Base-by-base conservation (phyloP, 108 stramenopile genomes). In the Cyclotella kingstonii region DNA sequence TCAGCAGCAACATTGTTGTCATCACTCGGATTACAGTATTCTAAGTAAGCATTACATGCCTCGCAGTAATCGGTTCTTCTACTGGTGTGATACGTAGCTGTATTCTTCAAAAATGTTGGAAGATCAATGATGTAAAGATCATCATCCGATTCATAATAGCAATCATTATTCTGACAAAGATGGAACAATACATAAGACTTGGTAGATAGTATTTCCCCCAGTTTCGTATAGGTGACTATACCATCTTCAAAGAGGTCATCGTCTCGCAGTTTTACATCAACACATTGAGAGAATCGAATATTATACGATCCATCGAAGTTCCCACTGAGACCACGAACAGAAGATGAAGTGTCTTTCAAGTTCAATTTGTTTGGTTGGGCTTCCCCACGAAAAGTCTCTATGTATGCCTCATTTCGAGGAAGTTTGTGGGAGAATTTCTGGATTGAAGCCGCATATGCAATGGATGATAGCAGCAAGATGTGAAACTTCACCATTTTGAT, bases 141-240 rank as follows among this genome's bases (percentile, higher is more conserved):
- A 33, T 74, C 78, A 2, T 76, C 62, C 27, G 62, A 54, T 17
- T 81, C 77, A 52, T 83, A 82, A 30, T 60, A 67, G 63, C 81
- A 82, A 43, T 77, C 43, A 14, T 54, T 66, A 3, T 62, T 68
- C 46, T 81, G 29, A 59, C 82, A 82, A 5, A 79, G 70, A 47
- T 84, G 71, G 67, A 86, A 86, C 9, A 81, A 15, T 18, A 86
- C 77, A 61, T 78, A 84, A 10, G 78, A 79, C 60, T 81, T 81
- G 25, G 77, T 71, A 14, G 83, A 54, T 0, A 77, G 42, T 38
- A 82, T 39, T 6, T 63, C 9, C 26, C 79, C 83, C 26, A 25
- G 29, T 18, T 49, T 21, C 6, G 59, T 58, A 44, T 72, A 62
- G 9, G 36, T 49, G 34, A 75, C 17, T 0, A 80, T 29, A 31